These are phyloP conservation scores for Berberis vulgaris DNA, from an alignment of 164 flowering plant species.

Conservation along the genomic window DNA sequence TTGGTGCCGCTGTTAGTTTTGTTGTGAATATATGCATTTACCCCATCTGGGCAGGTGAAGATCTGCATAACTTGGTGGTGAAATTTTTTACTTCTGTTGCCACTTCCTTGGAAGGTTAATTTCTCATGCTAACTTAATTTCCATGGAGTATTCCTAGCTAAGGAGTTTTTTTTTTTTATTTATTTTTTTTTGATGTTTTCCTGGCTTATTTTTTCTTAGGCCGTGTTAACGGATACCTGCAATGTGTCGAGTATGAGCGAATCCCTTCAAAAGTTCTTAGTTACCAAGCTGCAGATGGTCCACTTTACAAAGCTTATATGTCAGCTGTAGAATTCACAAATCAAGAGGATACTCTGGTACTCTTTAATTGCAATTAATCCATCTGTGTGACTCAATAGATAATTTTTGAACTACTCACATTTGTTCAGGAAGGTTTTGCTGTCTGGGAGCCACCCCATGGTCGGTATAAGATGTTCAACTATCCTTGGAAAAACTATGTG, in stretches of 20 bases:
- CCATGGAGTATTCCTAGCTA: too few relatives aligned
- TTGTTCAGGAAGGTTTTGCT: conserved; percentile 63
- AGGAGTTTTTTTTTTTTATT: too few relatives aligned
- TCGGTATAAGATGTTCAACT: conserved; percentile 45
- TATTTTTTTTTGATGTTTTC: too few relatives aligned
- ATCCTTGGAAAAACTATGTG: conserved; percentile 80
- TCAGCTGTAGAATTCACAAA: conserved; percentile 71
- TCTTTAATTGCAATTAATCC: not conserved
- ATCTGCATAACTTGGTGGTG: conserved; percentile 72
- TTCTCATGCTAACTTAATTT: not conserved
- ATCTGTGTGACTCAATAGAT: too few relatives aligned
- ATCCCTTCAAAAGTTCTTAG: conserved; percentile 72
- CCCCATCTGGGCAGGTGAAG: conserved; percentile 96
- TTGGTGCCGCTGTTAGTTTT: conserved; percentile 64
- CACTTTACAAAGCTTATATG: conserved; percentile 68
- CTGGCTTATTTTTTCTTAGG: conserved; percentile 28
- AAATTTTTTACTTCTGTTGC: conserved; percentile 74
- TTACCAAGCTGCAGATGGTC: conserved; percentile 77
- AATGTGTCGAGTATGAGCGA: conserved; percentile 66
- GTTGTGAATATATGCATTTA: conserved; percentile 57
- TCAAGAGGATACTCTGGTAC: conserved; percentile 66
- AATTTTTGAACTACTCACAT: not conserved
- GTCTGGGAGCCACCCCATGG: conserved; percentile 97
- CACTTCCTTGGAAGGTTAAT: conserved; percentile 52
- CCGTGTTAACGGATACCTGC: conserved; percentile 63